Base-by-base conservation (phyloP, 1,284 basidiomycete genomes). In the Boletellus deceptivus region DNA sequence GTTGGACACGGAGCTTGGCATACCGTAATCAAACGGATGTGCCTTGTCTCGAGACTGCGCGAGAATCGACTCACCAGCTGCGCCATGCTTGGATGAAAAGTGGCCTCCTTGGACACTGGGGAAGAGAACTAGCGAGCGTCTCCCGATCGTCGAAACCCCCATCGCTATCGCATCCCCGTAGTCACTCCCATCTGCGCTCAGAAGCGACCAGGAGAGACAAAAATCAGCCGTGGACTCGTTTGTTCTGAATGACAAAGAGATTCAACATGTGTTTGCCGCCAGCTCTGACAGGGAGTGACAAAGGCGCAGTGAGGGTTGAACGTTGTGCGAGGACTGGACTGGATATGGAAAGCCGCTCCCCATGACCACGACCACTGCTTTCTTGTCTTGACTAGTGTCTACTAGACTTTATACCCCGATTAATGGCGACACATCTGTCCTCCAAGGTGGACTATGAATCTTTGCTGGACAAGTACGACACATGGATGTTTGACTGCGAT, bases 401-500 rank as follows among this genome's bases (percentile, higher is more conserved):
- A 25, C 47, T 50, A 51, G 54, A 45, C 13, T 33, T 9, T 46
- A 62, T 63, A 63, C 49, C 50, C 51, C 34, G 25, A 25, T 25
- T 48, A 27, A 76, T 76, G 74, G 67, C 67, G 45, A 52, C 53
- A 43, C 72, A 71, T 43, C 65, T 84, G 31, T 71, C 74, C 7
- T 63, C 77, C 37, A 56, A 68, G 9, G 69, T 72, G 24, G 78
- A 86, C 55, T 89, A 89, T 62, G 67, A 76, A 49, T 61, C 68
- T 18, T 67, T 91, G 36, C 60, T 95, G 49, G 84, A 91, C 69
- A 80, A 79, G 58, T 93, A 89, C 65, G 93, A 97, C 67, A 94
- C 90, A 18, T 95, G 93, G 81, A 79, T 98, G 64, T 93, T 97
- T 60, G 97, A 99, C 72, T 99, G 94, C 68, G 96, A 99, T 67